Base-by-base conservation (phyloP, 768 basidiomycete species). In the Lactarius vividus region DNA sequence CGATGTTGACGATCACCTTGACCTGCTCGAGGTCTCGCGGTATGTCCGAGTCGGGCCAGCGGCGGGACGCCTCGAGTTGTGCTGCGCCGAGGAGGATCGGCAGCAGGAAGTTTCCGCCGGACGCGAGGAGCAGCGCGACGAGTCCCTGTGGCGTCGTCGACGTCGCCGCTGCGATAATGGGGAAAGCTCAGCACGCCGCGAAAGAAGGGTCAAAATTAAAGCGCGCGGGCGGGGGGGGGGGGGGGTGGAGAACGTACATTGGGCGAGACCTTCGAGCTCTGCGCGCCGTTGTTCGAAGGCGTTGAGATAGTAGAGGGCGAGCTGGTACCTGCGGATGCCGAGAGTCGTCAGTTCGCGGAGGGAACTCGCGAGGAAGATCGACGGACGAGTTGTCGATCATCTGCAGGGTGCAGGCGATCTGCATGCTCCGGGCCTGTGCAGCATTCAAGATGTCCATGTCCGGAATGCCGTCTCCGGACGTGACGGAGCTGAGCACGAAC, bases 1-100 rank as follows among this genome's bases (percentile, higher is more conserved):
- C 65, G 13, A 69, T 28, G 23, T 69, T 69, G 31, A 69, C 57
- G n/a, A 69, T 40, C 7, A 69, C 67, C 40, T 69, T 69, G 60
- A 58, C 20, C 4, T 29, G 65, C 16, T 69, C 67, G 23, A 69
- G 11, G 35, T 69, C 23, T 18, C 18, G 57, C 4, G 67, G 59
- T 33, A 66, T 18, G 65, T 66, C 53, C 18, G 65, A 67, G 33
- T 69, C 67, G 8, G 67, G 67, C 59, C 59, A 59, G n/a, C 26
- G 39, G 35, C 60, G 60, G 26, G 67, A 67, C 1, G 35, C 52
- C 33, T 52, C 60, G 64, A 69, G 65, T n/a, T 69, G 67, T 3
- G 65, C 65, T 0, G 39, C 29, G 40, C 56, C 58, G 52, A 69
- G 67, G 37, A 67, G 26, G 52, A 69, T 66, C 65, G 67, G 67